phyloP scores from a whole-genome alignment of 129 eudicot genomes.

The Gnaphalium uliginosum region DNA sequence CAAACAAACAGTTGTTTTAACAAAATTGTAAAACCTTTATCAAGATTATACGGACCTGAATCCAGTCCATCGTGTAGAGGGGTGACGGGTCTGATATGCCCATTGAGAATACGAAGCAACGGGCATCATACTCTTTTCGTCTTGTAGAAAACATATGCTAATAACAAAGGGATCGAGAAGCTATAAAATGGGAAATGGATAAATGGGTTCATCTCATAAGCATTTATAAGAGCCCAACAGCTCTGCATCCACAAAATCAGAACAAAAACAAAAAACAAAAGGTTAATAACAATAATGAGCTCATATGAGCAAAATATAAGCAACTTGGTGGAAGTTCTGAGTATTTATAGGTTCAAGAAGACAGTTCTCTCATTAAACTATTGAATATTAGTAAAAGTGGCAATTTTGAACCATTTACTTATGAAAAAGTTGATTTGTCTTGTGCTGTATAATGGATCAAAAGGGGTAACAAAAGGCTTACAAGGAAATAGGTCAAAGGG shows the following conservation, averaged over 20 bases:
- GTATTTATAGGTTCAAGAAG: not conserved
- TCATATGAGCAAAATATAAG: not conserved
- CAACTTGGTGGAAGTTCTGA: not conserved
- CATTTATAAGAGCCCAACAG: conserved; percentile 72
- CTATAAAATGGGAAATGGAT: conserved; percentile 74
- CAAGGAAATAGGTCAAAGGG: not conserved
- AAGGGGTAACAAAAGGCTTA: not conserved
- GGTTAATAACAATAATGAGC: not conserved
- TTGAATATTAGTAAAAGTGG: not conserved
- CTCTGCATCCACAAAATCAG: conserved; percentile 50
- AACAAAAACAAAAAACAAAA: not conserved
- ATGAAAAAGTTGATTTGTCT: not conserved
- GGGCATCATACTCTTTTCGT: conserved; percentile 33
- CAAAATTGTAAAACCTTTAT: not conserved
- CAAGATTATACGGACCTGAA: conserved; percentile 10
- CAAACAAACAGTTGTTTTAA: not conserved
- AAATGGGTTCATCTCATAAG: conserved; percentile 87
- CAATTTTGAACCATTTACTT: not conserved
- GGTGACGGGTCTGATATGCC: not conserved
- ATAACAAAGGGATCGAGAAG: conserved; percentile 55
- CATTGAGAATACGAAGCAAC: not conserved
- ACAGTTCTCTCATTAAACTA: not conserved
- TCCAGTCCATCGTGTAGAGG: not conserved
- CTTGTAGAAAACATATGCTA: conserved; percentile 63
- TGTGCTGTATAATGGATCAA: not conserved